Percentiles rank a stretch among this genome's conserved stretches.
Conservation (phyloP, 495 filamentous ascomycete genomes). For the Thermothielavioides terrestris region DNA sequence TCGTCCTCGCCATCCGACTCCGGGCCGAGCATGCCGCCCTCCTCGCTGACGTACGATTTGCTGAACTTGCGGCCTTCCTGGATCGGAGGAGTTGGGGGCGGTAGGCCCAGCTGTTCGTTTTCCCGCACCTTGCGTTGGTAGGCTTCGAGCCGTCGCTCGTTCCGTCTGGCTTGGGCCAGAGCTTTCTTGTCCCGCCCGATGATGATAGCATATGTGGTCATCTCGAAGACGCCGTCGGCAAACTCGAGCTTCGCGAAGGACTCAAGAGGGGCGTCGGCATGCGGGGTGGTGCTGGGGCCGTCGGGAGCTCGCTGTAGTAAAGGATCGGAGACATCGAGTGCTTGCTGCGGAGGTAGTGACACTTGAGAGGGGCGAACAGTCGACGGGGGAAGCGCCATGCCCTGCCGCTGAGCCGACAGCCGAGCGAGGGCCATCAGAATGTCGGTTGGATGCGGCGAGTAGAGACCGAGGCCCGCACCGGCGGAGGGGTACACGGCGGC, state of each 20-base stretch:
- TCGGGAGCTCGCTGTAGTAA: conserved; percentile 8
- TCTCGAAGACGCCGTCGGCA: conserved; percentile 43
- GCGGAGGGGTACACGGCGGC: conserved; percentile 3
- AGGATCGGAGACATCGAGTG: conserved; percentile 9
- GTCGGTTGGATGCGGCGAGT: conserved; percentile 10
- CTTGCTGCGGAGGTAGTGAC: conserved; percentile 12
- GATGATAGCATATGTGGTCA: conserved; percentile 45
- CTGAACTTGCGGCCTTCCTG: conserved; percentile 38
- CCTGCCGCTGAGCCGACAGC: conserved; percentile 14
- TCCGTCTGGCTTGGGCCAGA: conserved; percentile 34
- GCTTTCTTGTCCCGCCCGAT: conserved; percentile 43
- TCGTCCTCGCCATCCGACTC: conserved; percentile 40
- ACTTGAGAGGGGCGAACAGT: conserved; percentile 28
- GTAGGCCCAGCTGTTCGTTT: conserved; percentile 30
- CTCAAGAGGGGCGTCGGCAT: conserved; percentile 32
- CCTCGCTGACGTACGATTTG: conserved; percentile 46
- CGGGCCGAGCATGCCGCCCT: conserved; percentile 45
- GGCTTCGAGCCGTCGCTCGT: conserved; percentile 32
- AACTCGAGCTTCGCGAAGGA: conserved; percentile 45
- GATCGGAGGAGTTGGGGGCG: conserved; percentile 30
- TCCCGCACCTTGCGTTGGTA: conserved; percentile 32
- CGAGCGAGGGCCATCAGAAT: conserved; percentile 23
- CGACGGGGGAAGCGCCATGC: conserved; percentile 10
- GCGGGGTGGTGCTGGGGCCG: conserved; percentile 16
- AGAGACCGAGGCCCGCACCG: conserved; percentile 8